Percentiles rank a stretch among this genome's conserved stretches.
These are phyloP conservation scores for Plasmodium ovale DNA, from an alignment of 169 alveolate genomes.

Conservation along the genomic window DNA sequence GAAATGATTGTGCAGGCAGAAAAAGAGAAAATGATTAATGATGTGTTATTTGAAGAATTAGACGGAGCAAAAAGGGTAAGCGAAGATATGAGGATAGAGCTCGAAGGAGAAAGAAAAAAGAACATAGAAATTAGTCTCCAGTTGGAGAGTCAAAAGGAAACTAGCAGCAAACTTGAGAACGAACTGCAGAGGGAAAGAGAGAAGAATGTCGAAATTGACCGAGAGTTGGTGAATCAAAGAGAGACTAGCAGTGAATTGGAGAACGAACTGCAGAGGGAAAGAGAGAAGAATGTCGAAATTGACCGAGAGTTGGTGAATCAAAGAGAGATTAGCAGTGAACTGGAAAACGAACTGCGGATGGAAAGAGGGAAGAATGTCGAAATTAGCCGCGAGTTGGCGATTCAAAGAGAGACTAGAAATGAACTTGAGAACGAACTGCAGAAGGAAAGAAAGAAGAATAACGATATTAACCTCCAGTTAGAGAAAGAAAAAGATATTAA, in stretches of 20 bases:
- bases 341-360: not conserved
- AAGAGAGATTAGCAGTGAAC: not conserved
- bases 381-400: not conserved
- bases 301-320: not conserved
- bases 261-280: conserved; percentile 16
- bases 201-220: not conserved
- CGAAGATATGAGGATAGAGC: not conserved
- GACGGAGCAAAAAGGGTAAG: conserved; percentile 4
- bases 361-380: not conserved
- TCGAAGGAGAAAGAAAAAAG: conserved; percentile 23
- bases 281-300: not conserved
- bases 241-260: not conserved
- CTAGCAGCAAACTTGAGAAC: not conserved
- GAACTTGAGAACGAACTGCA: not conserved
- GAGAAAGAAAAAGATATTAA: conserved; percentile 20
- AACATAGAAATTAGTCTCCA: conserved; percentile 7
- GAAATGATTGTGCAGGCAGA: conserved; percentile 21
- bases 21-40: not conserved
- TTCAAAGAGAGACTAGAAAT: not conserved
- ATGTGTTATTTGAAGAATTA: not conserved
- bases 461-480: not conserved
- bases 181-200: conserved; percentile 30
- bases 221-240: conserved; percentile 3
- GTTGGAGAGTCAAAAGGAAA: conserved; percentile 35
- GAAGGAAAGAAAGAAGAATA: not conserved